phyloP scores from a whole-genome alignment of 768 basidiomycete genomes.

The Macrolepiota fuliginosa region DNA sequence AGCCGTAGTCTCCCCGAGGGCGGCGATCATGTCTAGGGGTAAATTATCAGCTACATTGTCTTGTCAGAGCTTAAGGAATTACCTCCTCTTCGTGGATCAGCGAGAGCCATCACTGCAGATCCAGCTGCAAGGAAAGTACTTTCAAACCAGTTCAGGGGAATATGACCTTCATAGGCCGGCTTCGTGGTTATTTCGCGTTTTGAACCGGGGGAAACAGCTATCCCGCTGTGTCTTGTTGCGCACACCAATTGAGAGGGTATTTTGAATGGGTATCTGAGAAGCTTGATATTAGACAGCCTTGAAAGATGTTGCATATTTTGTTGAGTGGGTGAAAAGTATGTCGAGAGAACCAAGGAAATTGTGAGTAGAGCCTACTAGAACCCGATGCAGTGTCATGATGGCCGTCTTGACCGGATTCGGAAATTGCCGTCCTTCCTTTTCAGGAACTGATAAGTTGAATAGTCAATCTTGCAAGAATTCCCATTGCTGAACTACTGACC shows the following conservation, averaged over 20 bases:
- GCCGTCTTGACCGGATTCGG: background rate
- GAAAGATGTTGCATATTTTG: background rate
- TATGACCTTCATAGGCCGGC: slow-evolving; percentile 74
- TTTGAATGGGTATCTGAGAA: background rate
- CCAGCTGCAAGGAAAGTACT: slow-evolving; percentile 84
- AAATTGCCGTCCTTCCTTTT: background rate
- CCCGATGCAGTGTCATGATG: too few relatives aligned
- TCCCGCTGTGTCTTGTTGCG: background rate
- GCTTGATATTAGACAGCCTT: background rate
- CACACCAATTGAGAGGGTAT: background rate
- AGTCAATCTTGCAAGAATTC: background rate
- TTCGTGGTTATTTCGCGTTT: slow-evolving; percentile 20
- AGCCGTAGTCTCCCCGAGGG: slow-evolving; percentile 90
- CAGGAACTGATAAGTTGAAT: background rate
- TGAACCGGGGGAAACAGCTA: slow-evolving; percentile 14
- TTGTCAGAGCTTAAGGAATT: slow-evolving; percentile 24
- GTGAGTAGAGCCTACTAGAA: background rate
- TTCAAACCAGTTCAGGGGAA: slow-evolving; percentile 81
- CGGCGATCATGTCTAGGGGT: slow-evolving; percentile 86
- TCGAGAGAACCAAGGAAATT: background rate
- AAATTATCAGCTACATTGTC: slow-evolving; percentile 4
- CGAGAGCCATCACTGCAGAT: slow-evolving; percentile 77
- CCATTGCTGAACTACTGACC: background rate
- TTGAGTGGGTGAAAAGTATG: background rate
- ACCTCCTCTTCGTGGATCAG: slow-evolving; percentile 86